Percentiles rank a stretch among this genome's conserved stretches.
Evolutionary conservation across 108 stramenopile genomes (phyloP).

Genomic region (Stephanodiscus minutulus): DNA sequence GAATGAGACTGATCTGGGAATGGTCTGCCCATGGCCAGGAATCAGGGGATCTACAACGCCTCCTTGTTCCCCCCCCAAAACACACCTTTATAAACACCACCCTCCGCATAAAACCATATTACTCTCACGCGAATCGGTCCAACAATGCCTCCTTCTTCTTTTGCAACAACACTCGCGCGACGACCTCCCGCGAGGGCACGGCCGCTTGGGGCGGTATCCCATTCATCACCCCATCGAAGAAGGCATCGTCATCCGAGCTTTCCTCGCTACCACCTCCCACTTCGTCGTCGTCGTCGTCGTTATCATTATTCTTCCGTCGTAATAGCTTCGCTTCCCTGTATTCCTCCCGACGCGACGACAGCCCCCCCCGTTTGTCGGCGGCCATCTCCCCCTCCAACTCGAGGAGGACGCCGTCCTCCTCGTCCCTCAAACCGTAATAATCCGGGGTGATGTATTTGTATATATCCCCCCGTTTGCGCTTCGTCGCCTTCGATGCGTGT

Average conservation of each 20-base stretch:
- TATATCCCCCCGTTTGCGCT: conserved; percentile 78
- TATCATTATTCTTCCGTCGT: neutral
- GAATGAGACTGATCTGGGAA: too few relatives aligned
- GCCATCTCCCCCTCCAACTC: conserved; percentile 76
- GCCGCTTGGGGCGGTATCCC: conserved; percentile 44
- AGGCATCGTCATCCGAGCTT: conserved; percentile 36
- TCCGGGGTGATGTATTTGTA: conserved; percentile 86
- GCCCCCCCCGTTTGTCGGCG: conserved; percentile 30
- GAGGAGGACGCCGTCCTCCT: conserved; percentile 87
- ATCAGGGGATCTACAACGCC: too few relatives aligned
- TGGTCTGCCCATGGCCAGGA: too few relatives aligned
- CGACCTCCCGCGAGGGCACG: conserved; percentile 70
- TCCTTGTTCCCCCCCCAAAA: too few relatives aligned
- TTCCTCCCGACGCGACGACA: conserved; percentile 34
- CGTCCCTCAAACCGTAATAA: conserved; percentile 94
- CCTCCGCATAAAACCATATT: neutral
- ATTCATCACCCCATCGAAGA: conserved; percentile 14
- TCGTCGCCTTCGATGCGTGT: conserved; percentile 58
- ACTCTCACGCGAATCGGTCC: conserved; percentile 59
- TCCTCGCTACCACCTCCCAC: conserved; percentile 26
- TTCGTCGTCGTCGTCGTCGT: conserved; percentile 10
- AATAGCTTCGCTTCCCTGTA: conserved; percentile 19
- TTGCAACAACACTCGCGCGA: conserved; percentile 60
- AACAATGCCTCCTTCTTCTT: conserved; percentile 81
- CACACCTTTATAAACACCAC: too few relatives aligned